phyloP scores from a whole-genome alignment of 2,329 filamentous ascomycete species.

The Geosmithia flava region DNA sequence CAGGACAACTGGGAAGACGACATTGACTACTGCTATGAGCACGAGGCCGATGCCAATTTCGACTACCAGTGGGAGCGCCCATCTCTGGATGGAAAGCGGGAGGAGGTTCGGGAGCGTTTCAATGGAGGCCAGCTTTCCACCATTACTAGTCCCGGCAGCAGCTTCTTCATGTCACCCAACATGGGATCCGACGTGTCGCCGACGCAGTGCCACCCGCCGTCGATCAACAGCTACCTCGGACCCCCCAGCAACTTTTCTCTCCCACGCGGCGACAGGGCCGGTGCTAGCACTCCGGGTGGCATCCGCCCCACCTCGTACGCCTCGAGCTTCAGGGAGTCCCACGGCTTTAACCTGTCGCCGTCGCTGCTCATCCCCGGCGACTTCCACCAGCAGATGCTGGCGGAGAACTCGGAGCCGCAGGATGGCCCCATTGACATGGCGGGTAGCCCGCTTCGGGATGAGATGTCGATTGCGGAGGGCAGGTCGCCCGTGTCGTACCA shows the following conservation, averaged over 20 bases:
- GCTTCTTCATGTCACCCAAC: constrained; percentile 9
- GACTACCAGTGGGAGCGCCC: constrained; percentile 53
- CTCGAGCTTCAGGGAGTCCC: constrained; percentile 44
- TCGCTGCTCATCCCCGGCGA: constrained; percentile 50
- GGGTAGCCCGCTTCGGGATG: constrained; percentile 5
- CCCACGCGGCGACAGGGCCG: constrained; percentile 22
- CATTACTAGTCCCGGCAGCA: constrained; percentile 2
- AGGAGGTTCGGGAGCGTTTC: constrained; percentile 9
- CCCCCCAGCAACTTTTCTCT: constrained; percentile 39
- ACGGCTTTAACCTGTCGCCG: constrained; percentile 47
- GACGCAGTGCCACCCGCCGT: constrained; percentile 27
- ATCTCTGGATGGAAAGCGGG: constrained; percentile 31
- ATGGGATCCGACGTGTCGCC: constrained; percentile 16
- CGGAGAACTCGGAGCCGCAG: constrained; percentile 13
- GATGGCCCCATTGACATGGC: constrained; percentile 18
- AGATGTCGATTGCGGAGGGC: neutral
- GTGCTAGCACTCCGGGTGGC: constrained; percentile 14
- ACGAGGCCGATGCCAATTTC: constrained; percentile 54
- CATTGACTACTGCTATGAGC: constrained; percentile 60
- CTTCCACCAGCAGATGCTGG: constrained; percentile 40
- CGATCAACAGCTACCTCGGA: constrained; percentile 11
- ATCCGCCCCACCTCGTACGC: constrained; percentile 30
- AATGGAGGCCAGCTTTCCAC: neutral
- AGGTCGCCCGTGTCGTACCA: constrained; percentile 13
- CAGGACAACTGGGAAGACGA: constrained; percentile 53